Percentiles rank a stretch among this genome's conserved stretches.
Conservation (phyloP, 768 basidiomycete species). For the Rhizopogon vinicolor region DNA sequence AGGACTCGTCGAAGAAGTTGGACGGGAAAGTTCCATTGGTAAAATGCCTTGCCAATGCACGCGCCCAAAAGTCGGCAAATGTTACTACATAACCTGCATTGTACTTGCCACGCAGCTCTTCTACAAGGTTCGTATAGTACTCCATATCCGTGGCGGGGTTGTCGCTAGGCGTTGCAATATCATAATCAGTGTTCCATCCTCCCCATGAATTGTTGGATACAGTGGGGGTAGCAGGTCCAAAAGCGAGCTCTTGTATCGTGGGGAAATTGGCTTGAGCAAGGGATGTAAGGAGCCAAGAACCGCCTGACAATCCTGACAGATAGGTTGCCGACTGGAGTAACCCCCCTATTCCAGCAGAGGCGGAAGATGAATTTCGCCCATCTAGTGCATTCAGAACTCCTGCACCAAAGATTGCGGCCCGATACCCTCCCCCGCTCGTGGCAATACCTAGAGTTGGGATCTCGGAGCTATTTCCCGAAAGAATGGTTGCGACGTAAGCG, state of each 20-base stretch:
- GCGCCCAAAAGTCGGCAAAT: constrained; percentile 23
- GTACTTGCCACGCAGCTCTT: constrained; percentile 27
- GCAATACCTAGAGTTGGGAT: constrained; percentile 44
- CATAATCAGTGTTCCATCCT: constrained; percentile 28
- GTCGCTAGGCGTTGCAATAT: constrained; percentile 14
- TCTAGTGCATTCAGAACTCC: constrained; percentile 49
- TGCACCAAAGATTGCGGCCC: constrained; percentile 52
- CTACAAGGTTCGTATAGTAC: constrained; percentile 14
- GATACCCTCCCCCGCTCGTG: constrained; percentile 50
- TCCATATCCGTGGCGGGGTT: constrained; percentile 9
- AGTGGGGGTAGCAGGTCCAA: constrained; percentile 22
- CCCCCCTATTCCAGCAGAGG: constrained; percentile 39
- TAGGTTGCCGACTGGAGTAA: constrained; percentile 52
- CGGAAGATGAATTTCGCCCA: constrained; percentile 40
- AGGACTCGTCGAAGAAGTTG: constrained; percentile 24
- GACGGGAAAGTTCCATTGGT: constrained; percentile 29
- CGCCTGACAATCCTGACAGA: constrained; percentile 46
- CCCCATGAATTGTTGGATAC: constrained; percentile 20
- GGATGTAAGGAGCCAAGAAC: constrained; percentile 35
- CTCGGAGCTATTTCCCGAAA: constrained; percentile 13
- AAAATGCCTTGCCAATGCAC: constrained; percentile 32
- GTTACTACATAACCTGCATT: constrained; percentile 26
- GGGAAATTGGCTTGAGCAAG: constrained; percentile 38
- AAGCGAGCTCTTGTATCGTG: constrained; percentile 32
- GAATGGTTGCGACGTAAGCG: constrained; percentile 28